Evolutionary conservation across 2,329 filamentous ascomycete species (phyloP).

Genomic region (Xylariaceae sp.): DNA sequence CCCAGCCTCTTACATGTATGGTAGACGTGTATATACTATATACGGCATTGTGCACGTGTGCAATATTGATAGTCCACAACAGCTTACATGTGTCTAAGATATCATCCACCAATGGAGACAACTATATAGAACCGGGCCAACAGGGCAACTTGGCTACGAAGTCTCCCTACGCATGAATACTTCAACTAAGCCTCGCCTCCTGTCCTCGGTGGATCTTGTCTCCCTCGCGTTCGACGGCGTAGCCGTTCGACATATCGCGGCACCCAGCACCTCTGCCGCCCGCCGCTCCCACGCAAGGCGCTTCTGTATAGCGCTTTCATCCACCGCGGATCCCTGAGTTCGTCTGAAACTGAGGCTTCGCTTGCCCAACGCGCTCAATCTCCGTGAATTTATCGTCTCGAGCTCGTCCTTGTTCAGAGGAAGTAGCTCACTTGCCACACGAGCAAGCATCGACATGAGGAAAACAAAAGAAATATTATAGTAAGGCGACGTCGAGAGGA

Average conservation of each 20-base stretch:
- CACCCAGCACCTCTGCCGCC: slow-evolving; percentile 61
- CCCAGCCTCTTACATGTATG: too few species aligned
- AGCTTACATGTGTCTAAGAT: too few species aligned
- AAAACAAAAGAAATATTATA: slow-evolving; percentile 90
- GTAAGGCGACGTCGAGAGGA: slow-evolving; percentile 63
- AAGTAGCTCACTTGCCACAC: slow-evolving; percentile 44
- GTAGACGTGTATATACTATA: too few species aligned
- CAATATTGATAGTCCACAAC: too few species aligned
- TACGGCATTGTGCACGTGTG: too few species aligned
- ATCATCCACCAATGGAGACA: too few species aligned
- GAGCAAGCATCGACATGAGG: slow-evolving; percentile 67
- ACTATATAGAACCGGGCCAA: too few species aligned
- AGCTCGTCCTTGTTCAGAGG: slow-evolving; percentile 36
- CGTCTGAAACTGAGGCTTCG: slow-evolving; percentile 44
- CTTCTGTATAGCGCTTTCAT: slow-evolving; percentile 46
- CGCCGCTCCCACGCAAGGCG: slow-evolving; percentile 54
- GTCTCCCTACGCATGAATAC: slow-evolving; percentile 53
- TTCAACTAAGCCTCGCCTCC: slow-evolving; percentile 62
- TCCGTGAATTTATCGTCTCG: slow-evolving; percentile 28
- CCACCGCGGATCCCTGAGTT: slow-evolving; percentile 22
- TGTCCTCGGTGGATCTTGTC: slow-evolving; percentile 54
- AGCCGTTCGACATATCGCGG: slow-evolving; percentile 52
- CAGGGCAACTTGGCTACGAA: slow-evolving; percentile 1
- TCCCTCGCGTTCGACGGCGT: slow-evolving; percentile 44
- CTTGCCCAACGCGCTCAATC: slow-evolving; percentile 29